phyloP scores from a whole-genome alignment of 352 stramenopile genomes.

The Globisporangium okanoganense region DNA sequence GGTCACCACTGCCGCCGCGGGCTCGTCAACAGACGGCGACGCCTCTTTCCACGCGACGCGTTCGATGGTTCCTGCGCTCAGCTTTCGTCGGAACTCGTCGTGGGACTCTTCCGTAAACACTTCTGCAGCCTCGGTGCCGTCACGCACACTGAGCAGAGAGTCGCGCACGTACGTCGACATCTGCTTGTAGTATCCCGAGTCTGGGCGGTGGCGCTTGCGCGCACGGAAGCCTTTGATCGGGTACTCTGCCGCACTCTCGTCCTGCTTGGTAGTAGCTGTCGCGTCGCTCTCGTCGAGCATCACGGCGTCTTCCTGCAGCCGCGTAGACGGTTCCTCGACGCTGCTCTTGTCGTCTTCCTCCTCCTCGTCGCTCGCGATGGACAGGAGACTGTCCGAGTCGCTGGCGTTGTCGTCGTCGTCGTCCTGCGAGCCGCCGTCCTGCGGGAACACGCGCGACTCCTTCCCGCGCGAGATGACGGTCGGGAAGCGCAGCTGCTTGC shows the following conservation, averaged over 20 bases:
- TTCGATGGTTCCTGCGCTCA: slow-evolving; percentile 59
- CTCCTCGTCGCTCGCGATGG: slow-evolving; percentile 62
- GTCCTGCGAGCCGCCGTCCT: slow-evolving; percentile 28
- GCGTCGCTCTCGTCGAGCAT: slow-evolving; percentile 12
- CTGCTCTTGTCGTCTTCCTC: slow-evolving; percentile 42
- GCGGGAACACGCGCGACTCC: slow-evolving; percentile 44
- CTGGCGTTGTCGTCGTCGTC: slow-evolving; percentile 27
- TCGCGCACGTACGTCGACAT: slow-evolving; percentile 85
- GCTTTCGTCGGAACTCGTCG: slow-evolving; percentile 66
- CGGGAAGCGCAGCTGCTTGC: slow-evolving; percentile 79
- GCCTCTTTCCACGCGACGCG: slow-evolving; percentile 77
- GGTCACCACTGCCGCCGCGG: neutral
- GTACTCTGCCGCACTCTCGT: slow-evolving; percentile 27
- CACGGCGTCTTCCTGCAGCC: slow-evolving; percentile 2
- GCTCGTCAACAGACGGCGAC: slow-evolving; percentile 19
- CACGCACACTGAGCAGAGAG: slow-evolving; percentile 77
- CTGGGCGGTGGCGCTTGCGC: slow-evolving; percentile 75
- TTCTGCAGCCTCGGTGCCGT: slow-evolving; percentile 34
- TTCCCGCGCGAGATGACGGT: slow-evolving; percentile 69
- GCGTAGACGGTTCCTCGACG: neutral
- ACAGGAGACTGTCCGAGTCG: slow-evolving; percentile 73
- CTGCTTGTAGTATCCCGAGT: slow-evolving; percentile 79
- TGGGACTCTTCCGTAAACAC: slow-evolving; percentile 57
- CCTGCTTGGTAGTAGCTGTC: slow-evolving; percentile 12
- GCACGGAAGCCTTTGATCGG: slow-evolving; percentile 71